Evolutionary conservation across 306 rosid species (phyloP).

Genomic region (Delonix regia): DNA sequence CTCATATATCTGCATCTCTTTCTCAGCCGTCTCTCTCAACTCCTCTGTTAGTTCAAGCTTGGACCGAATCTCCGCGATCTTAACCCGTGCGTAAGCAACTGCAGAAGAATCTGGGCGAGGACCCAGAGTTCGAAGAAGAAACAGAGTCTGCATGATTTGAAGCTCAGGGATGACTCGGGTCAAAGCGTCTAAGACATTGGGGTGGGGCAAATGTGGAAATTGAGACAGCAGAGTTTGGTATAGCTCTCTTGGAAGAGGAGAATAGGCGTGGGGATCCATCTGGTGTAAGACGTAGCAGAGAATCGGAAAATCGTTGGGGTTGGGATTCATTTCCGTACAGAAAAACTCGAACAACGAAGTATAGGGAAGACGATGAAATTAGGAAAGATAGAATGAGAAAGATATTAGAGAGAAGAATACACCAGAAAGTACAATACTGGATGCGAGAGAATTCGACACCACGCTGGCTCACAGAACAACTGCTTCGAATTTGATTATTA

Average conservation of each 20-base stretch:
- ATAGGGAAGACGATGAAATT: neutral
- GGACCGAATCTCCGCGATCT: neutral
- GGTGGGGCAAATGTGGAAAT: slow-evolving; percentile 38
- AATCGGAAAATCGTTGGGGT: slow-evolving; percentile 41
- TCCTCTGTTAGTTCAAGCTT: slow-evolving; percentile 25
- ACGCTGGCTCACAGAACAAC: no score
- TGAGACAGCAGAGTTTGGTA: slow-evolving; percentile 33
- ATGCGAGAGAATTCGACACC: no score
- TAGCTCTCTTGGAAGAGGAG: slow-evolving; percentile 23
- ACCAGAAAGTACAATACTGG: no score
- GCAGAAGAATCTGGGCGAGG: slow-evolving; percentile 44
- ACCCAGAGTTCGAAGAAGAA: slow-evolving; percentile 47
- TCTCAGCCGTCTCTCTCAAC: neutral
- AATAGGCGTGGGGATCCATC: slow-evolving; percentile 25
- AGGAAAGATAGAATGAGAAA: neutral
- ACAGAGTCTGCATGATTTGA: slow-evolving; percentile 36
- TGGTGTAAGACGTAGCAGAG: slow-evolving; percentile 41
- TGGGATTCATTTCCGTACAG: slow-evolving; percentile 38
- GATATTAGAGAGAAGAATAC: neutral
- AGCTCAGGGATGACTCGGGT: slow-evolving; percentile 28
- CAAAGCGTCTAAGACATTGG: slow-evolving; percentile 39
- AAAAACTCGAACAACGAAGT: neutral
- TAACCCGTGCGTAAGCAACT: slow-evolving; percentile 10
- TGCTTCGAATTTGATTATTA: neutral
- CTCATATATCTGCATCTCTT: slow-evolving; percentile 29